Base-by-base conservation (phyloP, 2,329 filamentous ascomycete species). In the Diaporthe sp. region DNA sequence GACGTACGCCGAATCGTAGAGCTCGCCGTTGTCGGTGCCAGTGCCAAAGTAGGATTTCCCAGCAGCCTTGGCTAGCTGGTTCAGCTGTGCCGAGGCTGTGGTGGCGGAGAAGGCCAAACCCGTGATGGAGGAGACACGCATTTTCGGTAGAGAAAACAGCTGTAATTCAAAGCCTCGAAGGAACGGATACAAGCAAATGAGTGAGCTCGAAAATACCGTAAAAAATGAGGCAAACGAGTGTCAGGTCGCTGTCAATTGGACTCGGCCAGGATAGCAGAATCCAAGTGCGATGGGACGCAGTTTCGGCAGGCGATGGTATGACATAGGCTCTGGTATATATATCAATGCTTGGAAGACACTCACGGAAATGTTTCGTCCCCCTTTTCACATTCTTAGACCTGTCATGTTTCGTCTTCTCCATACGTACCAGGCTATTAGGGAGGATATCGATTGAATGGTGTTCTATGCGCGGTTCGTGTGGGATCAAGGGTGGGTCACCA, bases 11-110 rank as follows among this genome's bases (percentile, higher is more conserved):
- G 82, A 79, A 81, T 93, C 89, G 61, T 83, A 85, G 44, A 90
- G 80, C 76, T 89, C 87, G 2, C 81, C 80, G 72, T 92, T 91
- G 79, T 93, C 89, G 58, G 90, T 90, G 2, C 91, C 91, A 1
- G 90, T 89, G 73, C 92, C 92, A 69, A 92, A 93, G 83, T 92
- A 93, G 75, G 53, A 51, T 47, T 70, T 39, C 10, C 74, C 74
- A 32, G 74, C 74, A n/a, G 66, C 47, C 44, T 73, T 68, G 17
- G 68, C 71, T 7, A 75, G 71, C 35, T 68, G 59, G 30, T 75
- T 66, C 13, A 75, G 66, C 32, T 73, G 66, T 35, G 78, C 82
- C 32, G 73, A 61, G 42, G 51, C 73, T 68, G 73, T 55, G 39
- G 59, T 44, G 22, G 61, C 51, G 4, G 59, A 53, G 44, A 68